Conservation (phyloP, 768 basidiomycete genomes). For the Hericium erinaceus region DNA sequence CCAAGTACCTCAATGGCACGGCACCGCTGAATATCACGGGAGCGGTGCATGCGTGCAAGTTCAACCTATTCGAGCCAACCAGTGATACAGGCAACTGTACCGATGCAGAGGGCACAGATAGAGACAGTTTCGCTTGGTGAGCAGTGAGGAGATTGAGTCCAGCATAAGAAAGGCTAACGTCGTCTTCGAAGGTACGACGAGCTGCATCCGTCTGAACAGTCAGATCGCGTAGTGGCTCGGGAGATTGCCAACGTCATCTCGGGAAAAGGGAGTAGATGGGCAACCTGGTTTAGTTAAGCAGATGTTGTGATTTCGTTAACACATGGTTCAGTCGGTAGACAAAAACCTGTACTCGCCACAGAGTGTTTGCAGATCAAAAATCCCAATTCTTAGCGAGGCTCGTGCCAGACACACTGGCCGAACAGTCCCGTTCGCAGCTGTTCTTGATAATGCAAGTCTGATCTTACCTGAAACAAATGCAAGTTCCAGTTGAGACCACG, state of each 20-base stretch:
- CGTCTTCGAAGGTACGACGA: conserved; percentile 36
- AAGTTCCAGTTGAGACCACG: too few species aligned
- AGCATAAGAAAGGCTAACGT: not conserved
- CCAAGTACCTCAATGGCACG: not conserved
- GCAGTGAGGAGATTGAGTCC: conserved; percentile 6
- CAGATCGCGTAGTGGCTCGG: conserved; percentile 42
- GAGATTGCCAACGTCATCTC: conserved; percentile 40
- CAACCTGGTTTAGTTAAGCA: conserved; percentile 38
- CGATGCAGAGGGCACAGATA: conserved; percentile 30
- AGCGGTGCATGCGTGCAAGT: conserved; percentile 39
- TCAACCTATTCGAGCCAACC: conserved; percentile 24
- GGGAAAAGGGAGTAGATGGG: conserved; percentile 35
- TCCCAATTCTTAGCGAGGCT: too few species aligned
- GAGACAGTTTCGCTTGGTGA: conserved; percentile 56
- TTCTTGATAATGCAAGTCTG: too few species aligned
- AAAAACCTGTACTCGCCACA: too few species aligned
- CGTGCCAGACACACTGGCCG: too few species aligned
- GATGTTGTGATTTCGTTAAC: too few species aligned
- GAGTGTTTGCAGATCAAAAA: too few species aligned
- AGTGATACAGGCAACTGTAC: conserved; percentile 24
- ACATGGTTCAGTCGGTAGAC: too few species aligned
- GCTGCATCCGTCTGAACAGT: conserved; percentile 52
- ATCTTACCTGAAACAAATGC: too few species aligned
- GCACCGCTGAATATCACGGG: conserved; percentile 28
- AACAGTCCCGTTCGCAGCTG: too few species aligned